These are phyloP conservation scores for Zopfia rhizophila DNA, from an alignment of 2,329 filamentous ascomycete species.

Conservation along the genomic window DNA sequence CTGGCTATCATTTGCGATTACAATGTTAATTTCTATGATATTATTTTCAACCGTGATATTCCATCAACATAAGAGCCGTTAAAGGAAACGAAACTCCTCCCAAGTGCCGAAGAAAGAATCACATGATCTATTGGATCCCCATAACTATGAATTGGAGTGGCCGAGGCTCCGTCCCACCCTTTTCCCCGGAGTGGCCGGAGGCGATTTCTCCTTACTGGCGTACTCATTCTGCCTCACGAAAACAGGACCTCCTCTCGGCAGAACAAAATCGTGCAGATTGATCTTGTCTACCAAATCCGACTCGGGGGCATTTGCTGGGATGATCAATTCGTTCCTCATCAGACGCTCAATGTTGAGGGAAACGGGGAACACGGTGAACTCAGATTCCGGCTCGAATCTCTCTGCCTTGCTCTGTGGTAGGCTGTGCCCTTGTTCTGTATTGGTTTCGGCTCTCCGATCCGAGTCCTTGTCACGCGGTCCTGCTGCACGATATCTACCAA, in stretches of 20 bases:
- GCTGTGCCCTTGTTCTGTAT: not conserved
- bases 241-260: constrained; percentile 19
- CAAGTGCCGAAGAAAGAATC: no score
- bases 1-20: no score
- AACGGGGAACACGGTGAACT: constrained; percentile 23
- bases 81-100: no score
- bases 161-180: no score
- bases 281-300: constrained; percentile 16
- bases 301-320: constrained; percentile 12
- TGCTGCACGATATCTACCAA: constrained; percentile 22
- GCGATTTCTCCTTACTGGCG: constrained; percentile 4
- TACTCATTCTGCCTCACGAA: constrained; percentile 17
- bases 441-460: constrained; percentile 13
- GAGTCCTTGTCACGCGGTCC: constrained; percentile 24
- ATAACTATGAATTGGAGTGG: no score
- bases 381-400: constrained; percentile 14
- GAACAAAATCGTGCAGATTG: constrained; percentile 14
- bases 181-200: no score
- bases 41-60: no score
- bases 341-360: constrained; percentile 19
- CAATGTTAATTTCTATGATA: no score
- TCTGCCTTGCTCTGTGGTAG: not conserved
- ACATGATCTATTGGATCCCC: no score
- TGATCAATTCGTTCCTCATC: constrained; percentile 12
- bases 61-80: no score